Percentiles rank a stretch among this genome's conserved stretches.
Conservation (phyloP, 2,329 filamentous ascomycete genomes). For the Colletotrichum gigasporum region DNA sequence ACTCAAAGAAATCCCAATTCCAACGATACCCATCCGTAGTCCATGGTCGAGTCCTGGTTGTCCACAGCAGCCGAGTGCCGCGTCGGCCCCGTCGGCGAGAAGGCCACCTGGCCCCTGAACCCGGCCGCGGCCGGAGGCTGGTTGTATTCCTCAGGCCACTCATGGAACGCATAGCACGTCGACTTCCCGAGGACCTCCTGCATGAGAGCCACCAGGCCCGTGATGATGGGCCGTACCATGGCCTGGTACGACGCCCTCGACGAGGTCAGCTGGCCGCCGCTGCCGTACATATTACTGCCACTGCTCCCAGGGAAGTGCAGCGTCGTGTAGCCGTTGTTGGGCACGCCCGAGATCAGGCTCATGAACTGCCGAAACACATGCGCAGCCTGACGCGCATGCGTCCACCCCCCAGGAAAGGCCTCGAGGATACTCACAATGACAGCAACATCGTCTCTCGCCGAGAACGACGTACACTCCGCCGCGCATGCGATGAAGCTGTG, state of each 20-base stretch:
- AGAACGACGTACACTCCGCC: constrained; percentile 36
- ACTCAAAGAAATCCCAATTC: constrained; percentile 30
- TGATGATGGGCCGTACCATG: constrained; percentile 33
- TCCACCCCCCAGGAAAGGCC: constrained; percentile 48
- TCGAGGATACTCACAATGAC: constrained; percentile 46
- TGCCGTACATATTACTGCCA: constrained; percentile 17
- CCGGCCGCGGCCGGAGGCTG: constrained; percentile 1
- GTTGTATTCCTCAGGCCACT: constrained; percentile 29
- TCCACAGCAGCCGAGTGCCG: constrained; percentile 15
- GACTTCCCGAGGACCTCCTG: constrained; percentile 45
- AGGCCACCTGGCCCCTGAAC: constrained; percentile 16
- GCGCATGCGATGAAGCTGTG: constrained; percentile 46
- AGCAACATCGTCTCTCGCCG: constrained; percentile 45
- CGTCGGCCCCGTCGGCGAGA: constrained; percentile 27
- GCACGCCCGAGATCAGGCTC: constrained; percentile 32
- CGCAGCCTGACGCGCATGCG: constrained; percentile 44
- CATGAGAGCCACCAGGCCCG: constrained; percentile 39
- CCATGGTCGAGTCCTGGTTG: constrained; percentile 21
- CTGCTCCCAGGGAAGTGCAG: constrained; percentile 29
- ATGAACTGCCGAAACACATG: constrained; percentile 45
- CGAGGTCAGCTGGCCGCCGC: constrained; percentile 11
- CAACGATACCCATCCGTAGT: constrained; percentile 29
- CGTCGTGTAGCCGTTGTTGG: constrained; percentile 32
- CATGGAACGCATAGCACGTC: constrained; percentile 39
- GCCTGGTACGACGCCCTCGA: constrained; percentile 34